Conservation (phyloP, 495 filamentous ascomycete genomes). For the Echria macrotheca region DNA sequence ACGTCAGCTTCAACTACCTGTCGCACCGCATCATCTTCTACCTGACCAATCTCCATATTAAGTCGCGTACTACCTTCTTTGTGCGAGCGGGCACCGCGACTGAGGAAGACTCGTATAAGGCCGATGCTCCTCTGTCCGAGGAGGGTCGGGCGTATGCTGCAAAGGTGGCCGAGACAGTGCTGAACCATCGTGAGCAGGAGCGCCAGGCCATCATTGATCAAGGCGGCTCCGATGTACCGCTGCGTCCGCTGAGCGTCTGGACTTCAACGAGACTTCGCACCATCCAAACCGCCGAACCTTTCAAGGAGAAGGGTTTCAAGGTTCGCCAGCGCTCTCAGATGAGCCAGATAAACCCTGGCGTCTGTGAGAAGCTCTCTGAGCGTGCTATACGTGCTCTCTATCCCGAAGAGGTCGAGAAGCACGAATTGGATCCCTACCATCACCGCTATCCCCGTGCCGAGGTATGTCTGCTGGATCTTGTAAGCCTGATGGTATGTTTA, state of each 20-base stretch:
- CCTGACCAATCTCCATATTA: slow-evolving; percentile 94
- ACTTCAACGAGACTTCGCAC: slow-evolving; percentile 87
- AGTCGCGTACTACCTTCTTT: slow-evolving; percentile 89
- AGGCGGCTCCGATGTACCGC: slow-evolving; percentile 60
- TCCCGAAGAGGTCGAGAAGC: slow-evolving; percentile 85
- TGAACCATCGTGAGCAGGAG: slow-evolving; percentile 77
- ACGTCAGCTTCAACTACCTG: slow-evolving; percentile 90
- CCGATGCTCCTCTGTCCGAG: slow-evolving; percentile 75
- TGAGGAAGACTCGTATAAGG: slow-evolving; percentile 84
- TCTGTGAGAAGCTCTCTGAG: slow-evolving; percentile 83
- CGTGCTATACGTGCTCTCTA: slow-evolving; percentile 71
- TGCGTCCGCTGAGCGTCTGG: slow-evolving; percentile 86
- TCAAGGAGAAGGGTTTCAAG: slow-evolving; percentile 71
- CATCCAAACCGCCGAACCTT: slow-evolving; percentile 80
- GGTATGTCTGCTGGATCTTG: slow-evolving; percentile 41
- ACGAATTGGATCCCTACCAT: slow-evolving; percentile 93
- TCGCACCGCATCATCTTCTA: slow-evolving; percentile 97
- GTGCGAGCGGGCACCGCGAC: slow-evolving; percentile 64
- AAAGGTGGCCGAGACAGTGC: slow-evolving; percentile 78
- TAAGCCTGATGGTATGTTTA: background rate
- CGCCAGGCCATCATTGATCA: slow-evolving; percentile 60
- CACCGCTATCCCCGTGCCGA: slow-evolving; percentile 94
- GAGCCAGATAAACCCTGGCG: slow-evolving; percentile 93
- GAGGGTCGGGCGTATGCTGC: slow-evolving; percentile 80
- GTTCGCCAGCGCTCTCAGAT: slow-evolving; percentile 89